These are phyloP conservation scores for Leucoagaricus sp. DNA, from an alignment of 1,284 basidiomycete species.

Conservation along the genomic window DNA sequence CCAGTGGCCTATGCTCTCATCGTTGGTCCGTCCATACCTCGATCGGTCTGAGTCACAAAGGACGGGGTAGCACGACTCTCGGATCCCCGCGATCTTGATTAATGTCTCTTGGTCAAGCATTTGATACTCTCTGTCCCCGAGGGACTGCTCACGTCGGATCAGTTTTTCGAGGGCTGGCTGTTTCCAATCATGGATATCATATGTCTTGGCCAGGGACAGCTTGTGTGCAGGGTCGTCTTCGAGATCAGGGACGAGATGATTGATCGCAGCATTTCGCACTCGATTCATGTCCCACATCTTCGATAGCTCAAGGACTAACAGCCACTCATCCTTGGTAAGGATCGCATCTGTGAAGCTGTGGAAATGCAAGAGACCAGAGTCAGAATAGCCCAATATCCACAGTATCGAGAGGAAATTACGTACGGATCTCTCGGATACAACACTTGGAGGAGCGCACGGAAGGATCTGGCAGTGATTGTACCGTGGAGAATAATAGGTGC, in stretches of 20 bases:
- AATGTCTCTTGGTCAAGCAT: conserved; percentile 20
- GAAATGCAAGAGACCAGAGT: background rate
- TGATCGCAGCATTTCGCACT: conserved; percentile 19
- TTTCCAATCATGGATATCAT: conserved; percentile 22
- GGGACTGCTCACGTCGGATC: conserved; percentile 19
- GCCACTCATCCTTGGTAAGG: conserved; percentile 16
- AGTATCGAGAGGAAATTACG: background rate
- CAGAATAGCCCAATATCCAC: background rate
- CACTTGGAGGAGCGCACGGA: conserved; percentile 11
- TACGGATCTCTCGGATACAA: background rate
- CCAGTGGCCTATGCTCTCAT: background rate
- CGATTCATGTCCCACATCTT: conserved; percentile 22
- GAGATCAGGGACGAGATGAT: conserved; percentile 12
- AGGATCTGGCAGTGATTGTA: conserved; percentile 2
- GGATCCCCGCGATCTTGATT: conserved; percentile 20
- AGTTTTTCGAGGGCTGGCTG: conserved; percentile 22
- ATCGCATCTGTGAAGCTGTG: background rate
- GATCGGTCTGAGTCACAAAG: background rate
- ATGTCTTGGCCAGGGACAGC: conserved; percentile 19
- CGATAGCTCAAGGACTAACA: conserved; percentile 22
- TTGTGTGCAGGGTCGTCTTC: conserved; percentile 18
- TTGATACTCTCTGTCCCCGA: conserved; percentile 18
- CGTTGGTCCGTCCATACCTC: background rate
- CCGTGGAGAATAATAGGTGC: conserved; percentile 2
- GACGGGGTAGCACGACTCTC: conserved; percentile 16